These are phyloP conservation scores for Candida ulmi DNA, from an alignment of 805 yeast genomes.

Conservation along the genomic window DNA sequence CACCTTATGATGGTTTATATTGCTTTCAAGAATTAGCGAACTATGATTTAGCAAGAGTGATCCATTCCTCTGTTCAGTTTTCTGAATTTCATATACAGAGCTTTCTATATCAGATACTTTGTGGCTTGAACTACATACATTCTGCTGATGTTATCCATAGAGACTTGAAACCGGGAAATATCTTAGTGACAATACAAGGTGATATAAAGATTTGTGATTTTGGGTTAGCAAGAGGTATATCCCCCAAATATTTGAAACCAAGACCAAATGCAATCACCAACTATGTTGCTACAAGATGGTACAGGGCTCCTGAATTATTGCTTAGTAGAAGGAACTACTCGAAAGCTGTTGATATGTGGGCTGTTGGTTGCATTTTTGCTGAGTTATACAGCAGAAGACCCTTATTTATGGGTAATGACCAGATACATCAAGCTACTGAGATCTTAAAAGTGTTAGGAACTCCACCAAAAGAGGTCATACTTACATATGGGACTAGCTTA, in stretches of 20 bases:
- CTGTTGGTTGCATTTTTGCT: conserved; percentile 84
- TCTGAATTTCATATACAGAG: conserved; percentile 79
- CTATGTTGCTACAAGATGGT: conserved; percentile 95
- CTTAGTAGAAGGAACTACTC: conserved; percentile 54
- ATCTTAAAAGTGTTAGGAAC: conserved; percentile 68
- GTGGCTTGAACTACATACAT: conserved; percentile 86
- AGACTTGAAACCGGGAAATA: conserved; percentile 89
- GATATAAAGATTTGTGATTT: conserved; percentile 84
- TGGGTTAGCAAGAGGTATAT: conserved; percentile 82
- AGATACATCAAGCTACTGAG: conserved; percentile 62
- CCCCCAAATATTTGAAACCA: conserved; percentile 28
- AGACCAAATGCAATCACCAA: conserved; percentile 53
- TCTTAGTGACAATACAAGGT: conserved; percentile 71
- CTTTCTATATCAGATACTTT: conserved; percentile 73
- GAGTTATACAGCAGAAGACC: conserved; percentile 82
- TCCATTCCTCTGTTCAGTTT: conserved; percentile 68
- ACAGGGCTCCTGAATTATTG: conserved; percentile 88
- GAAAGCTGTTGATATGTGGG: conserved; percentile 85
- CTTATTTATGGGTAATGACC: conserved; percentile 70
- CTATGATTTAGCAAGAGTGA: conserved; percentile 75
- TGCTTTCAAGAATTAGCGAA: conserved; percentile 85
- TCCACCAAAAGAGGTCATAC: conserved; percentile 47
- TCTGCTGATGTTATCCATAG: conserved; percentile 90
- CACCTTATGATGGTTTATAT: conserved; percentile 81
- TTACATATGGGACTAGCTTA: conserved; percentile 37